Percentiles rank a stretch among this genome's conserved stretches.
Evolutionary conservation across 2,329 filamentous ascomycete genomes (phyloP).

Genomic region (Pyricularia grisea): DNA sequence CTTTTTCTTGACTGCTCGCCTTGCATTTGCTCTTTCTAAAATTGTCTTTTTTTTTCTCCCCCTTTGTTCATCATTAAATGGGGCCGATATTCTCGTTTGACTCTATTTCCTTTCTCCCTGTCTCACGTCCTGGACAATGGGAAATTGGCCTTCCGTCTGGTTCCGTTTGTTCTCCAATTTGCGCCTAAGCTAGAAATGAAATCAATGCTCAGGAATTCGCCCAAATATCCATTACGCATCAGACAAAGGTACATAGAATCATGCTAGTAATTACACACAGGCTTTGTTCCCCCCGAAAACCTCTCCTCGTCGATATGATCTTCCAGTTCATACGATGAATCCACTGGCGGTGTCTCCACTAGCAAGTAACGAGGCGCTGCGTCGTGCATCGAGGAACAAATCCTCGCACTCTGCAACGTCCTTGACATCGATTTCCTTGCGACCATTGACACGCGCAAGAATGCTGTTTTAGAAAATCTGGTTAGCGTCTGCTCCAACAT

Average conservation of each 20-base stretch:
- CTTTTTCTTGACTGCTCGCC: not conserved
- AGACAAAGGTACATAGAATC: not conserved
- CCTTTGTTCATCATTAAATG: slow-evolving; percentile 12
- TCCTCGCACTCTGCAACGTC: slow-evolving; percentile 77
- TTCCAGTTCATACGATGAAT: slow-evolving; percentile 47
- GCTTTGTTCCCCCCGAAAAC: not conserved
- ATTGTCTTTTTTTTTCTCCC: not conserved
- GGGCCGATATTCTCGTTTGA: not conserved
- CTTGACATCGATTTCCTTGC: slow-evolving; percentile 64
- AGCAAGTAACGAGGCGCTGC: slow-evolving; percentile 62
- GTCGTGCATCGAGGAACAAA: slow-evolving; percentile 72
- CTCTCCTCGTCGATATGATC: not conserved
- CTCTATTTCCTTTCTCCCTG: not conserved
- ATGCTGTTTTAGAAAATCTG: slow-evolving; percentile 45
- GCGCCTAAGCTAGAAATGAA: not conserved
- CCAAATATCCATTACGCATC: not conserved
- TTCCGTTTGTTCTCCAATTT: not conserved
- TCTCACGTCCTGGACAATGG: not conserved
- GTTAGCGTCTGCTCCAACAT: slow-evolving; percentile 15
- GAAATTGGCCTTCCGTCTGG: not conserved
- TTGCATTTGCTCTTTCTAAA: not conserved
- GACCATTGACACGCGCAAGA: slow-evolving; percentile 75
- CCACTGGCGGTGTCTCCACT: slow-evolving; percentile 48
- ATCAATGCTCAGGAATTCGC: not conserved
- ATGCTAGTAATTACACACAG: not conserved